Conservation (phyloP, 352 stramenopile genomes). For the Aphanomyces stellatus region DNA sequence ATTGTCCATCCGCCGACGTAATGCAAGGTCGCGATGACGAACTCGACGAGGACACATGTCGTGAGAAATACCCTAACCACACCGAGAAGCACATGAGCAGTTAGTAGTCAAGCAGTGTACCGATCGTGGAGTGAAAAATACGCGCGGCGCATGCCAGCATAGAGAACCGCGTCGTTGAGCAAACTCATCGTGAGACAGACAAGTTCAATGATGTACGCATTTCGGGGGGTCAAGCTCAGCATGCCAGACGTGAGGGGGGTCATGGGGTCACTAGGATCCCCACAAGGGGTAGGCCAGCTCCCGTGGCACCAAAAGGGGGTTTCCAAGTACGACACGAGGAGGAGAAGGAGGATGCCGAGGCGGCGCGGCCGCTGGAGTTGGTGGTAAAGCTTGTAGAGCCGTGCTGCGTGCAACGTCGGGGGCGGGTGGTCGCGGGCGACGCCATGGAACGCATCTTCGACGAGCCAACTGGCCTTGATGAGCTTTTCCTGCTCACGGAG, state of each 20-base stretch:
- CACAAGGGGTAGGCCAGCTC: constrained; percentile 29
- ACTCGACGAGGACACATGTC: constrained; percentile 17
- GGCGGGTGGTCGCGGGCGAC: neutral
- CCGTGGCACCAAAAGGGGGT: constrained; percentile 50
- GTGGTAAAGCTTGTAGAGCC: constrained; percentile 27
- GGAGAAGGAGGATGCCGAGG: constrained; percentile 36
- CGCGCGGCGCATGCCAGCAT: neutral
- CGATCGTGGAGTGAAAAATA: neutral
- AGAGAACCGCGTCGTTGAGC: neutral
- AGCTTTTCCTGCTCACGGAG: neutral
- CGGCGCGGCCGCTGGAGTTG: constrained; percentile 31
- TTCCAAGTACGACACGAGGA: constrained; percentile 44
- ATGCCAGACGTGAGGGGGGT: constrained; percentile 74
- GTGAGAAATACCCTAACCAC: neutral
- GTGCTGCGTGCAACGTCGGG: neutral
- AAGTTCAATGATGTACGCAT: neutral
- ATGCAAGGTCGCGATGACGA: too few relatives aligned
- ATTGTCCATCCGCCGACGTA: neutral
- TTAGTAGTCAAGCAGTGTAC: neutral
- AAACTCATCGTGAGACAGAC: neutral
- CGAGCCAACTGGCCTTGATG: constrained; percentile 2
- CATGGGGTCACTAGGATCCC: constrained; percentile 62
- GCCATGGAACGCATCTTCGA: constrained; percentile 5
- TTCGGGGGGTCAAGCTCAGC: constrained; percentile 57
- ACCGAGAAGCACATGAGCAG: neutral